These are phyloP conservation scores for Rosa lucieae DNA, from an alignment of 306 rosid species.

Conservation along the genomic window DNA sequence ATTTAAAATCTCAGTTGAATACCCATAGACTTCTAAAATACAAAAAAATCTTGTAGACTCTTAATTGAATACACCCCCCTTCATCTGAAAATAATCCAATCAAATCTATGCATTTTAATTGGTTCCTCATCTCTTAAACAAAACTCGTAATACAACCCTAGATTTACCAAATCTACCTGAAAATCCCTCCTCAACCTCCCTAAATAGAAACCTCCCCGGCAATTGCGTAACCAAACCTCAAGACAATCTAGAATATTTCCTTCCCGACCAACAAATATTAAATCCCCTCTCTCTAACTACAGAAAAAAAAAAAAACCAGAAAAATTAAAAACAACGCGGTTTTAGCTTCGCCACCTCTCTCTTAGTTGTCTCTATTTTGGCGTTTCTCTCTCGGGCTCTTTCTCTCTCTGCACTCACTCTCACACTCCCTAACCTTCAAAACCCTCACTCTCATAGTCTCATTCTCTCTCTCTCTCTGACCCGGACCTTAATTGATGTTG, in stretches of 20 bases:
- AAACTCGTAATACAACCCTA: not conserved
- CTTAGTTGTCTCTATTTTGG: slow-evolving; percentile 29
- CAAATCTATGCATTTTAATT: too few relatives aligned
- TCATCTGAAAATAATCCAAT: too few relatives aligned
- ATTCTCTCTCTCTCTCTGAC: not conserved
- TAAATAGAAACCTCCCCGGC: not conserved
- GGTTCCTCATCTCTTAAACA: not conserved
- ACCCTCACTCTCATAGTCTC: slow-evolving; percentile 6
- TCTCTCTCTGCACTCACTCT: slow-evolving; percentile 20
- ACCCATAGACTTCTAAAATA: too few relatives aligned
- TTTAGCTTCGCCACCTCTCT: slow-evolving; percentile 19
- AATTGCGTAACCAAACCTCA: not conserved
- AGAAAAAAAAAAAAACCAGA: too few relatives aligned
- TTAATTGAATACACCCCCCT: too few relatives aligned
- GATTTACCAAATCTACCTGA: not conserved
- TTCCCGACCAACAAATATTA: not conserved
- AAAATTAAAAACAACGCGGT: slow-evolving; percentile 30
- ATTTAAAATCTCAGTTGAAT: too few relatives aligned
- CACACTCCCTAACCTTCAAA: not conserved
- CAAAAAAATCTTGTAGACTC: too few relatives aligned
- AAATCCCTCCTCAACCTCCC: not conserved
- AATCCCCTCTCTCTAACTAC: too few relatives aligned
- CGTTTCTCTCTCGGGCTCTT: not conserved
- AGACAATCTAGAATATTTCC: not conserved
- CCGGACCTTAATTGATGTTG: not conserved